Base-by-base conservation (phyloP, 1,284 basidiomycete species). In the Gomphus sp. region DNA sequence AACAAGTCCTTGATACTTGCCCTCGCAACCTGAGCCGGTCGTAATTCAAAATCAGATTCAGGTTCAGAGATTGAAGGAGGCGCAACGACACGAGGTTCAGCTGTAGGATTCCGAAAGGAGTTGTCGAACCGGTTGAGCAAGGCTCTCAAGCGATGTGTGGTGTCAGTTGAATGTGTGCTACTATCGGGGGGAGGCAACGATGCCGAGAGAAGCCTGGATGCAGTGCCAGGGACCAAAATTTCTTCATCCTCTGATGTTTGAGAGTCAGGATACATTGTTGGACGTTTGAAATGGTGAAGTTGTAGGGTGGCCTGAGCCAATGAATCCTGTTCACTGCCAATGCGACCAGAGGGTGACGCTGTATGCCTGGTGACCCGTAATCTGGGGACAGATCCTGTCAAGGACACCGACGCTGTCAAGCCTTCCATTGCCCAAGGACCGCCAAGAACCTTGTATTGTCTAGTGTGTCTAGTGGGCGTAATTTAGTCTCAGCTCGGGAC, bases 171-270 rank as follows among this genome's bases (percentile, higher is more conserved):
- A 16, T 44, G 52, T n/a, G 41, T 28, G 44, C 52, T 59, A 44
- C 44, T 54, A 36, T 55, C 58, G 14, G 36, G 22, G 25, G 52
- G 58, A 47, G 58, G 58, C 14, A 59, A 50, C 4, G 58, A 59
- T 36, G 52, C 58, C 1, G 58, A 59, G 11, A 59, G 58, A n/a
- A 59, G 39, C 22, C 58, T 33, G 12, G 58, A 36, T 25, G 50
- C 28, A 22, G 58, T 14, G 9, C 36, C 45, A 41, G 14, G 9
- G 11, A 16, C 14, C 28, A 28, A 22, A 14, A 34, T 22, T 5
- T 36, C 28, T 16, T 59, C 58, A 34, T 59, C 58, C 22, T 59
- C 58, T 12, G 58, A 55, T 2, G 58, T 48, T 37, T 54, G 58
- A 39, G 52, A 54, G 28, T 52, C 52, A 31, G 58, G 41, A 45